Evolutionary conservation across 108 stramenopile genomes (phyloP).

Genomic region (Nitzschia palea): DNA sequence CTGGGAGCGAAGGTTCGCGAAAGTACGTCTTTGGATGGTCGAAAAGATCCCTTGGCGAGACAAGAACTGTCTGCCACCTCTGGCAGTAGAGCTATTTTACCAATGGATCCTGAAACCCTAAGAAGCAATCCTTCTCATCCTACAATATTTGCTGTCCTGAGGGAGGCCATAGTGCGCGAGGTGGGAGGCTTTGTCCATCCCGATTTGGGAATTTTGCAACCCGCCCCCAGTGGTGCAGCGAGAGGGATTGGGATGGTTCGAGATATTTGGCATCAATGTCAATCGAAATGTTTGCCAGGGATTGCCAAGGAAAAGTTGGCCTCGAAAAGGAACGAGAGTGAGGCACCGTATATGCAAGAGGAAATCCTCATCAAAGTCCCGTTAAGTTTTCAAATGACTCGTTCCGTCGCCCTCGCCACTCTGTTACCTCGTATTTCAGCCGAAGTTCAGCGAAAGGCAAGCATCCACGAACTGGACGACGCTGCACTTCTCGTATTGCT

Average conservation of each 20-base stretch:
- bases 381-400: slow-evolving; percentile 76
- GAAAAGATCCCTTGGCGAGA: background rate
- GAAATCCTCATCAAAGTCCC: slow-evolving; percentile 74
- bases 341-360: slow-evolving; percentile 37
- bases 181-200: slow-evolving; percentile 81
- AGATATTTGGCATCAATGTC: slow-evolving; percentile 63
- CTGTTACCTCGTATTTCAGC: slow-evolving; percentile 51
- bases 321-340: slow-evolving; percentile 5
- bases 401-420: slow-evolving; percentile 62
- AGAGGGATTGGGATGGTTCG: slow-evolving; percentile 81
- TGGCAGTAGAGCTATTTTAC: slow-evolving; percentile 2
- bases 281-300: slow-evolving; percentile 67
- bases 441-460: slow-evolving; percentile 39
- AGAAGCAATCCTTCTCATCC: slow-evolving; percentile 58
- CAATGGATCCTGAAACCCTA: slow-evolving; percentile 1
- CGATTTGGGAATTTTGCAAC: slow-evolving; percentile 74
- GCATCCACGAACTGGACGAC: slow-evolving; percentile 71
- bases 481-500: slow-evolving; percentile 60
- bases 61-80: background rate
- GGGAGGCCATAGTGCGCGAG: slow-evolving; percentile 73
- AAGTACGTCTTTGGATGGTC: slow-evolving; percentile 11
- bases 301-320: slow-evolving; percentile 46
- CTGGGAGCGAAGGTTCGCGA: slow-evolving; percentile 46
- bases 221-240: slow-evolving; percentile 75
- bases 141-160: slow-evolving; percentile 56